These are phyloP conservation scores for Thalassiosira pacifica DNA, from an alignment of 352 stramenopile genomes.

Conservation along the genomic window DNA sequence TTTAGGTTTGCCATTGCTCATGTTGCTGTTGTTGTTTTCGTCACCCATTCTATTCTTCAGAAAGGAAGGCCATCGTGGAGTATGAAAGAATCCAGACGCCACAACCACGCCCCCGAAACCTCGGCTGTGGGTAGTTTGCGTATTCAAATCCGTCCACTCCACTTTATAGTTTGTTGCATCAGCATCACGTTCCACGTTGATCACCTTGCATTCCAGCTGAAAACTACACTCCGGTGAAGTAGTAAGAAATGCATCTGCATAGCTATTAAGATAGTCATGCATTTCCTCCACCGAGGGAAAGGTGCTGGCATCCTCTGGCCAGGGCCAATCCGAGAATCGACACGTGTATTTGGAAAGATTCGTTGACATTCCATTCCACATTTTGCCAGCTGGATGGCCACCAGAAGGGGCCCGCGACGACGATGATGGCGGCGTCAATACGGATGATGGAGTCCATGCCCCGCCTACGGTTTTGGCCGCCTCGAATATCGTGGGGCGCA, in stretches of 20 bases:
- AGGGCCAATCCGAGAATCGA: constrained; percentile 76
- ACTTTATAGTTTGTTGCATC: constrained; percentile 51
- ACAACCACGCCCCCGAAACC: constrained; percentile 77
- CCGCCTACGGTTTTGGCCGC: constrained; percentile 70
- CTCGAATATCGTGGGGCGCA: constrained; percentile 75
- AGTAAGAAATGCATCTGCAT: constrained; percentile 63
- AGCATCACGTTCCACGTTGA: constrained; percentile 55
- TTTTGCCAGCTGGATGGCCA: constrained; percentile 59
- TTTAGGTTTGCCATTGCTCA: constrained; percentile 23
- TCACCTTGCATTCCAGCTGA: constrained; percentile 66
- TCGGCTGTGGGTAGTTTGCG: constrained; percentile 46
- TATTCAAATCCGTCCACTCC: constrained; percentile 58
- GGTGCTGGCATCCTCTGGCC: constrained; percentile 62
- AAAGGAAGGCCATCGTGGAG: constrained; percentile 59
- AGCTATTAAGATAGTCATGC: constrained; percentile 68
- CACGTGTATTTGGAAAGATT: constrained; percentile 81
- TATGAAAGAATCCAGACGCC: constrained; percentile 76
- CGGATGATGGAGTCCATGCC: constrained; percentile 66
- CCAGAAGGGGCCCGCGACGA: constrained; percentile 1
- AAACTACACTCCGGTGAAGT: constrained; percentile 42
- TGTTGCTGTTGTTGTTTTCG: constrained; percentile 6
- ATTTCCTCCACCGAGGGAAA: constrained; percentile 73
- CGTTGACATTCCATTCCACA: constrained; percentile 74
- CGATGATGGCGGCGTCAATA: constrained; percentile 29
- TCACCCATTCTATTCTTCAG: constrained; percentile 36